Conservation (phyloP, 2,329 filamentous ascomycete species). For the Exophiala sp. region DNA sequence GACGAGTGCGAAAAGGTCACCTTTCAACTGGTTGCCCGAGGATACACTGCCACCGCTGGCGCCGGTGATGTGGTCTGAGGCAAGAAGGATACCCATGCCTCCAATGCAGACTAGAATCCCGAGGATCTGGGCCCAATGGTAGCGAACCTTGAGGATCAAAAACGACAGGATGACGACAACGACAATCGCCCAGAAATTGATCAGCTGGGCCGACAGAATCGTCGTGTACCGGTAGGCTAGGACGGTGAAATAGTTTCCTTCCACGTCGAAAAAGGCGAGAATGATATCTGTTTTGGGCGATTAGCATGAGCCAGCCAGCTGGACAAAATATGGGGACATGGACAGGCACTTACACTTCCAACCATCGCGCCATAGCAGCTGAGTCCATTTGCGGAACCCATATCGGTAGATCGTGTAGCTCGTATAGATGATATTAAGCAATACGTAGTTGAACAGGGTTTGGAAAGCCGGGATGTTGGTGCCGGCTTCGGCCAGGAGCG, state of each 20-base stretch:
- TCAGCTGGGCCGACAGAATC: conserved; percentile 83
- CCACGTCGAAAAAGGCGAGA: conserved; percentile 84
- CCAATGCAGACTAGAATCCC: conserved; percentile 89
- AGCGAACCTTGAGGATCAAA: conserved; percentile 75
- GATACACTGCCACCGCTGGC: conserved; percentile 56
- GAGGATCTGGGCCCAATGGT: conserved; percentile 74
- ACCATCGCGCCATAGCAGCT: conserved; percentile 62
- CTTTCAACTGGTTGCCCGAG: conserved; percentile 68
- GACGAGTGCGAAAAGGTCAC: conserved; percentile 83
- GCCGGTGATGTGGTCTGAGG: conserved; percentile 75
- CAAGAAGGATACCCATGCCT: conserved; percentile 81
- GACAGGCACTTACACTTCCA: conserved; percentile 65
- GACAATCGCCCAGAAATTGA: conserved; percentile 98
- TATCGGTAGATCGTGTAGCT: conserved; percentile 71
- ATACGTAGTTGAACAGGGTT: conserved; percentile 86
- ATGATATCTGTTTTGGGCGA: conserved; percentile 59
- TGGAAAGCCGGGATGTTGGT: conserved; percentile 92
- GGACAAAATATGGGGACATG: not conserved
- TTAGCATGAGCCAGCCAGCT: not conserved
- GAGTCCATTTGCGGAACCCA: conserved; percentile 64
- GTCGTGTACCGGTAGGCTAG: conserved; percentile 90
- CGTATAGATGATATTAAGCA: conserved; percentile 77
- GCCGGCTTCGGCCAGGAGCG: conserved; percentile 60
- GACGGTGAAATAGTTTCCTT: conserved; percentile 97
- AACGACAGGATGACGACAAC: conserved; percentile 84